Evolutionary conservation across 1,284 basidiomycete species (phyloP), one percentile per base, ranked within the genome.

Genomic region (Leucoagaricus sp.): DNA sequence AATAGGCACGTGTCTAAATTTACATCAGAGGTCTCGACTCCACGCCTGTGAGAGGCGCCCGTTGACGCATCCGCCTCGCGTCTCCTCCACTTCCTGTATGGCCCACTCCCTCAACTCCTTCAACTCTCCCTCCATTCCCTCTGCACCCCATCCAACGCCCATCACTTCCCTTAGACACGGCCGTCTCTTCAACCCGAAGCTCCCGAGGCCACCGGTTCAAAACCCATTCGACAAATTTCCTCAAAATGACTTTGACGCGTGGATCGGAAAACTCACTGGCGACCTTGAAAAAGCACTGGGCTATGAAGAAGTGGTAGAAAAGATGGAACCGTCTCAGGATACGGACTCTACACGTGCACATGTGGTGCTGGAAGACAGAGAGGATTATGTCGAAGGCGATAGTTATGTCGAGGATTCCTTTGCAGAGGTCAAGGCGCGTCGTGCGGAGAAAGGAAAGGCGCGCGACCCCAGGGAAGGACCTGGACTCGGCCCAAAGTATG

Each of bases 211-310:
- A 13, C 85, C 85, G n/a, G 79, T 87, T 50, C 69, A 80, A 55
- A 87, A 87, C 62, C 86, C 86, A 2, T 89, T 83, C 65, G 84
- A 88, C 68, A 86, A 85, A 65, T 86, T 87, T 68, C 77, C 84
- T 4, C 78, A 84, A 65, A 69, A 75, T 2, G 80, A 87, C 60
- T 87, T 88, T 64, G 84, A 88, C 74, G 73, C 75, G 65, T 87
- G 83, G 82, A 86, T 89, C 64, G 78, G 75, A 60, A 83, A 77
- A 63, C 80, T 89, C 47, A 87, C 84, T 1, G 69, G 76, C 58
- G 72, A 79, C 52, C 69, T 89, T 25, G 76, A 76, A 58, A 73
- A 70, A 45, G 86, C 85, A 31, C 70, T 87, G 7, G 81, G 81
- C 1, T 75, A 78, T 48, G 75, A 72, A 41, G 68, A 70, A 19